Base-by-base conservation (phyloP, 495 filamentous ascomycete genomes). In the Geopyxis carbonaria region DNA sequence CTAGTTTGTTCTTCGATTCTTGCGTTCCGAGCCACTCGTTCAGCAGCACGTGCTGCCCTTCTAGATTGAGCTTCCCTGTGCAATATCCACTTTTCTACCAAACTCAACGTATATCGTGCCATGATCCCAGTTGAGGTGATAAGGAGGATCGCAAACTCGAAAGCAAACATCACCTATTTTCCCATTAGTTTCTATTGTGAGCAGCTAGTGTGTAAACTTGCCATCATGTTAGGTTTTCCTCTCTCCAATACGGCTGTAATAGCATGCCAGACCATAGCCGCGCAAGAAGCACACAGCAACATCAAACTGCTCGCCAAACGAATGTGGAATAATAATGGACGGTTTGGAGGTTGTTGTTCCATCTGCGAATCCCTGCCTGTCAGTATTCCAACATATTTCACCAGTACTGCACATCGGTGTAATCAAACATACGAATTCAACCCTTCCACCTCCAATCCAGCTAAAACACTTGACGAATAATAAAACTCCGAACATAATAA, bases 151-250 rank as follows among this genome's bases (percentile, higher is more conserved):
- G 85, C 84, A 49, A 95, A 97, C 57, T 97, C 89, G 50, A 97
- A 95, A 13, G 85, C 75, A 53, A 97, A 97, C 85, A 95, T 95
- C 40, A 97, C 51, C 36, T 39, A 2, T 5, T 1, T 11, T 18
- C n/a, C 22, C 11, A 1, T 23, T 37, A 22, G 34, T n/a, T n/a
- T n/a, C n/a, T n/a, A n/a, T n/a, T n/a, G n/a, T n/a, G n/a, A n/a
- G n/a, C n/a, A n/a, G n/a, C n/a, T n/a, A 2, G 24, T 37, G 20
- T 8, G 6, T 9, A 15, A 20, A 13, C 13, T 14, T 44, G 40
- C 82, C 91, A 97, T 97, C 82, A 97, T 94, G 38, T 89, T 85
- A 0, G 89, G 85, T 14, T 80, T 73, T 0, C 89, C 80, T 44
- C 84, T 73, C 31, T 78, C 70, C 14, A 93, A 72, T 19, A 97